Conservation (phyloP, 225 moss, liverwort and hornwort genomes). For the Climacium dendroides region DNA sequence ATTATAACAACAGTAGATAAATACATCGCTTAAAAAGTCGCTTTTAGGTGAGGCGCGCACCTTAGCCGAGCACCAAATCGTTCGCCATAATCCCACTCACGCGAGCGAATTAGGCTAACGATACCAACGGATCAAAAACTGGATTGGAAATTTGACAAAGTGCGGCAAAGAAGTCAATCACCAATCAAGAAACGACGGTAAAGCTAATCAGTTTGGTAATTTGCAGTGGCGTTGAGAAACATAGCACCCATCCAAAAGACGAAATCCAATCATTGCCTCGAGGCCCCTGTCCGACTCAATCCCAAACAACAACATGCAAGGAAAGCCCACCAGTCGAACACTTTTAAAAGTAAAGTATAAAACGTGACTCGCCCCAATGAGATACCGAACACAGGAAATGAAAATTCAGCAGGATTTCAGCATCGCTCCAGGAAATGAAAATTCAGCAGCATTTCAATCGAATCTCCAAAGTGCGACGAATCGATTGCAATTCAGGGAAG, state of each 20-base stretch:
- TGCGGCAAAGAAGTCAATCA: background rate
- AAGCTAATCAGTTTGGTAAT: background rate
- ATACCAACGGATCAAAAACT: background rate
- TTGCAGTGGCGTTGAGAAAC: background rate
- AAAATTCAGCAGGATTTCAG: background rate
- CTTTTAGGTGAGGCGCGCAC: background rate
- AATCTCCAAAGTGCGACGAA: background rate
- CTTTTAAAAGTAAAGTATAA: background rate
- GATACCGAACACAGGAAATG: background rate
- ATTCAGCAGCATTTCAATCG: background rate
- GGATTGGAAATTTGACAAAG: background rate
- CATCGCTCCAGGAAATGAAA: background rate
- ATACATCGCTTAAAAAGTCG: background rate
- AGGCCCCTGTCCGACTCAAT: background rate
- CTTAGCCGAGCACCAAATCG: background rate
- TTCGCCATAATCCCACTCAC: background rate
- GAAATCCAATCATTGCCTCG: background rate
- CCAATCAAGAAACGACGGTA: too few species aligned
- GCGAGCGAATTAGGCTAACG: background rate
- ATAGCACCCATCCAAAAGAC: background rate
- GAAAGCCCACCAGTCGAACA: background rate
- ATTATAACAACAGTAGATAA: background rate
- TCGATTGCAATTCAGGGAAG: background rate
- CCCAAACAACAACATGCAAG: background rate
- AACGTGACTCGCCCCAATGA: background rate